A percentile compares a stretch with the other conserved stretches of the same genome.
phyloP scores from a whole-genome alignment of 2,329 filamentous ascomycete species.

The Domatiomyces globalis region DNA sequence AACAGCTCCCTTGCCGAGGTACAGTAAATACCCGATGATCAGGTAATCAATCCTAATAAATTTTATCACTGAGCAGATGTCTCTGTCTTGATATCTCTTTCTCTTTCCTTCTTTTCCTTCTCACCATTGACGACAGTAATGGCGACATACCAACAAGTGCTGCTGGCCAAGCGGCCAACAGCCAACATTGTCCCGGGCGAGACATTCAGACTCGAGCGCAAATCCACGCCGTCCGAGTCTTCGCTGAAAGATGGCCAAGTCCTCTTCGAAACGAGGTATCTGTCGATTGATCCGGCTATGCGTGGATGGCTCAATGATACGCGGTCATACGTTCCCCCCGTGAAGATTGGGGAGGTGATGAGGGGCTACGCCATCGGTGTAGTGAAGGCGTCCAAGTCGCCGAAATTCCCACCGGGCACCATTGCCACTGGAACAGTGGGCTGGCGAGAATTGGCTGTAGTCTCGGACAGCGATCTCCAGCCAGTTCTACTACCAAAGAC shows the following conservation, averaged over 20 bases:
- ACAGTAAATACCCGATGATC: neutral
- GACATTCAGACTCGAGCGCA: constrained; percentile 44
- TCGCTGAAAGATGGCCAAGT: constrained; percentile 49
- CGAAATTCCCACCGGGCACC: constrained; percentile 42
- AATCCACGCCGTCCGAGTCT: constrained; percentile 29
- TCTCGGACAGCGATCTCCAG: constrained; percentile 38
- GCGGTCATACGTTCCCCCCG: constrained; percentile 53
- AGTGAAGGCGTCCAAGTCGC: constrained; percentile 46
- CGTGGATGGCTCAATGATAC: constrained; percentile 49
- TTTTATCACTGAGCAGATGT: no score
- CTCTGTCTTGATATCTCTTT: no score
- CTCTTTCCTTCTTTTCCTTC: no score
- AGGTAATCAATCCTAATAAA: neutral
- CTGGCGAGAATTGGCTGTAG: constrained; percentile 53
- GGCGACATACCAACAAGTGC: constrained; percentile 33
- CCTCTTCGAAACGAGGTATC: constrained; percentile 45
- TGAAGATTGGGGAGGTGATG: constrained; percentile 55
- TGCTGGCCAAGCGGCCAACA: constrained; percentile 50
- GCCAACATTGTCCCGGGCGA: constrained; percentile 47
- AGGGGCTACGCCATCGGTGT: constrained; percentile 47
- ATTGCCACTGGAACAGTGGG: constrained; percentile 43
- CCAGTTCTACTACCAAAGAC: constrained; percentile 32
- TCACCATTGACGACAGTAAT: neutral
- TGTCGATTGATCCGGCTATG: constrained; percentile 64
- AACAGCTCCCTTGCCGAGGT: neutral